phyloP scores from a whole-genome alignment of 768 basidiomycete genomes.

The Rossbeevera mucosa region DNA sequence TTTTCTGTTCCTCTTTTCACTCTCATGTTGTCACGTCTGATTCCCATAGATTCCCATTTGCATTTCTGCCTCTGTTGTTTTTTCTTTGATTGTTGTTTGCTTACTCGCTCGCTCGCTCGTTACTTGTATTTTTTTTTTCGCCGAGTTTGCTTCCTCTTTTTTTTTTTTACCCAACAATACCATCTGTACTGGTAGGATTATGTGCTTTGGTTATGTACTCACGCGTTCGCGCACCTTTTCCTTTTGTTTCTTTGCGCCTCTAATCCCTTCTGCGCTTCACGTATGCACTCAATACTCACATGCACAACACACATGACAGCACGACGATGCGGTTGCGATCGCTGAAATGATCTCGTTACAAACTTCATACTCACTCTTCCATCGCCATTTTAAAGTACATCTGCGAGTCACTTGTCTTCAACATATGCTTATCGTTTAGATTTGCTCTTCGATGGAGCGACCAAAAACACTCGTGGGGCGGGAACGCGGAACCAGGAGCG shows the following conservation, averaged over 20 bases:
- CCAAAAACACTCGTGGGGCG: background rate
- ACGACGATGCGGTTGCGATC: background rate
- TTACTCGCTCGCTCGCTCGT: conserved; percentile 1
- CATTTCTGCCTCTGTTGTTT: conserved; percentile 7
- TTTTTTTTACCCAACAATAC: conserved; percentile 11
- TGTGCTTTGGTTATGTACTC: conserved; percentile 18
- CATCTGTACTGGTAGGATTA: conserved; percentile 16
- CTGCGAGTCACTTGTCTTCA: background rate
- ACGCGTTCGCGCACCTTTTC: background rate
- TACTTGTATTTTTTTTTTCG: background rate
- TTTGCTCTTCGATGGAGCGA: background rate
- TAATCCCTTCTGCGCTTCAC: background rate
- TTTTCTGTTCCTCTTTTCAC: background rate
- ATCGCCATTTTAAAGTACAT: too few relatives aligned
- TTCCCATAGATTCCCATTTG: conserved; percentile 12
- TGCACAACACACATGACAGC: background rate
- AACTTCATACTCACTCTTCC: background rate
- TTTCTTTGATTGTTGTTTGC: conserved; percentile 10
- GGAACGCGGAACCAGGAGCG: too few relatives aligned
- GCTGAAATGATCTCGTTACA: background rate
- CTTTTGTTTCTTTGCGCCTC: background rate
- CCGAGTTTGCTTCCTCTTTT: background rate
- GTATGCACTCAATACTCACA: background rate
- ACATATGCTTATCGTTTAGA: background rate
- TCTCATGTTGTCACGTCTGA: conserved; percentile 6